These are phyloP conservation scores for Penicillium psychrosexuale DNA, from an alignment of 2,329 filamentous ascomycete species.

Conservation along the genomic window DNA sequence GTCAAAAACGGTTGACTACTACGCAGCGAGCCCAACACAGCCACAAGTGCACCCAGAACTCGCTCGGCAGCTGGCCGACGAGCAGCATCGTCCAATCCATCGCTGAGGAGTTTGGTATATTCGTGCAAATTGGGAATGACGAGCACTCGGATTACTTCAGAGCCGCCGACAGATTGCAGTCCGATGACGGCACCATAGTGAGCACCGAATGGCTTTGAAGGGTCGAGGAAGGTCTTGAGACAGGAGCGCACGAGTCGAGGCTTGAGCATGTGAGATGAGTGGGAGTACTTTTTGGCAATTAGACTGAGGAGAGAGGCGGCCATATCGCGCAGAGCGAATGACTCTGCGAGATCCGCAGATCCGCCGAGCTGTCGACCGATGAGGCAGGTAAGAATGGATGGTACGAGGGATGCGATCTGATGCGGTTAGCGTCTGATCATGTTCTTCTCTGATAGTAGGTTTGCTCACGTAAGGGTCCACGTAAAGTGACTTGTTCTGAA, in stretches of 20 bases:
- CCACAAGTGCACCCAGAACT: constrained; percentile 57
- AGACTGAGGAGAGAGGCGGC: constrained; percentile 76
- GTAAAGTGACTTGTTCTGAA: constrained; percentile 78
- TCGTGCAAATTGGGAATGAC: constrained; percentile 64
- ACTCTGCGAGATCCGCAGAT: constrained; percentile 49
- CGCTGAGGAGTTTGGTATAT: constrained; percentile 60
- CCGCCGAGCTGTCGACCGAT: constrained; percentile 76
- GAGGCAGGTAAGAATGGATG: constrained; percentile 86
- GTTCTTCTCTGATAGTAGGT: neutral
- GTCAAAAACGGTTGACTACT: constrained; percentile 42
- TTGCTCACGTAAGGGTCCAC: constrained; percentile 60
- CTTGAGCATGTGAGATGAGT: constrained; percentile 76
- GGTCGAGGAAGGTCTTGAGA: constrained; percentile 86
- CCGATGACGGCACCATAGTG: constrained; percentile 88
- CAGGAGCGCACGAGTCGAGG: constrained; percentile 89
- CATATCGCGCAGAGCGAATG: constrained; percentile 80
- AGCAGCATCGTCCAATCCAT: constrained; percentile 50
- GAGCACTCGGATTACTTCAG: constrained; percentile 61
- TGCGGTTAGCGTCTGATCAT: constrained; percentile 18
- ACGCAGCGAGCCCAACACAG: constrained; percentile 54
- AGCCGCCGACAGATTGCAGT: constrained; percentile 70
- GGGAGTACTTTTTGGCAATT: constrained; percentile 76
- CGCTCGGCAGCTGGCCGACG: constrained; percentile 59
- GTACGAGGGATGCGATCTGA: constrained; percentile 65
- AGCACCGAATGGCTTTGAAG: constrained; percentile 73